Percentiles rank a stretch among this genome's conserved stretches.
Conservation (phyloP, 371 early-diverging fungal species). For the Saksenaea oblongispora region DNA sequence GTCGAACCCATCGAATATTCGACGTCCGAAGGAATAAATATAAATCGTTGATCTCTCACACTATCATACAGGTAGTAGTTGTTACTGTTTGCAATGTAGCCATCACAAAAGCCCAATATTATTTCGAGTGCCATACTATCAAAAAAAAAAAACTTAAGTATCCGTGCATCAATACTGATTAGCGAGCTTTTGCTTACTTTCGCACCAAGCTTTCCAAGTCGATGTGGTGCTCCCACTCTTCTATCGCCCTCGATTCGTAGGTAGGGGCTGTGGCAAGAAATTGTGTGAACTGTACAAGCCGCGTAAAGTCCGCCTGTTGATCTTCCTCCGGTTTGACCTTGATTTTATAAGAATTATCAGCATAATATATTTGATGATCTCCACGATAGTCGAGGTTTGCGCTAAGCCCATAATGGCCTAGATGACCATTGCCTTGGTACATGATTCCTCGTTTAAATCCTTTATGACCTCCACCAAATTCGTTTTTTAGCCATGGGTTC, state of each 20-base stretch:
- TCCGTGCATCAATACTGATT: no score
- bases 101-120: slow-evolving; percentile 27
- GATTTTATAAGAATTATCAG: slow-evolving; percentile 15
- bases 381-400: slow-evolving; percentile 19
- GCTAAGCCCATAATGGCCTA: not conserved
- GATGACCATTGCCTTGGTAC: slow-evolving; percentile 15
- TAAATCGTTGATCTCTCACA: not conserved
- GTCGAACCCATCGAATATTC: not conserved
- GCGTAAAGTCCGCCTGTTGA: slow-evolving; percentile 5
- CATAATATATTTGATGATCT: slow-evolving; percentile 18
- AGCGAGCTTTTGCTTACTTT: slow-evolving; percentile 9
- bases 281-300: slow-evolving; percentile 20
- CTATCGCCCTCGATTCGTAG: slow-evolving; percentile 9
- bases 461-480: no score
- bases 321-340: slow-evolving; percentile 18
- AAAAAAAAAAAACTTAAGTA: not conserved
- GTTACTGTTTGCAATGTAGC: slow-evolving; percentile 19
- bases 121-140: slow-evolving; percentile 32
- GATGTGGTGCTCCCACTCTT: slow-evolving; percentile 23
- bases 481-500: slow-evolving; percentile 19
- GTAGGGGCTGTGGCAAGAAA: slow-evolving; percentile 23
- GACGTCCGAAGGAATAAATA: slow-evolving; percentile 7
- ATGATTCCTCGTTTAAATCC: slow-evolving; percentile 12
- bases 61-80: slow-evolving; percentile 34
- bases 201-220: slow-evolving; percentile 31